phyloP scores from a whole-genome alignment of 140 eudicot species.

The Stevia rebaudiana region DNA sequence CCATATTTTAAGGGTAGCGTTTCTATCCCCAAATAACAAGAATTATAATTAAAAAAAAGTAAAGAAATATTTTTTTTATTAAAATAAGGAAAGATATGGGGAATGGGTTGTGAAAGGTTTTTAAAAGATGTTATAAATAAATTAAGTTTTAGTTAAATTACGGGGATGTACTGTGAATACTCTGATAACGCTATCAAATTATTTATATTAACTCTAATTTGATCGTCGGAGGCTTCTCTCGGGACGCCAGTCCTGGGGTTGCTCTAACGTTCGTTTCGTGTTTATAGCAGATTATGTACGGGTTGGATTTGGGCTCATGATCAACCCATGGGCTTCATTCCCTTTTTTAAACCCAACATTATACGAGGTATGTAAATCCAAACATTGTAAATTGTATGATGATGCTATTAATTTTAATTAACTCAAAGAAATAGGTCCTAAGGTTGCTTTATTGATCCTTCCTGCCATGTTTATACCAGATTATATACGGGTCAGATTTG shows the following conservation, averaged over 20 bases:
- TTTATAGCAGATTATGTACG: background rate
- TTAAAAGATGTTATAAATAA: too few relatives aligned
- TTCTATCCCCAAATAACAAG: too few relatives aligned
- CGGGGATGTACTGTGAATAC: too few relatives aligned
- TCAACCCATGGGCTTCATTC: background rate
- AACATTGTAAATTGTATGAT: too few relatives aligned
- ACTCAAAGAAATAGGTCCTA: too few relatives aligned
- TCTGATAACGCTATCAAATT: background rate
- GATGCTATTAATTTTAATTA: too few relatives aligned
- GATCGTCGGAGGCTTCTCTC: constrained; percentile 1
- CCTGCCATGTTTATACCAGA: background rate
- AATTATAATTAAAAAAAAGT: too few relatives aligned
- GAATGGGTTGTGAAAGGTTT: too few relatives aligned
- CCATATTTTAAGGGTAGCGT: too few relatives aligned
- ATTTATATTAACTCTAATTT: background rate
- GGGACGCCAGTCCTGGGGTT: background rate
- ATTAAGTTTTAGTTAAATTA: too few relatives aligned
- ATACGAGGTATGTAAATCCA: background rate
- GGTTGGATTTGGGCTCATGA: background rate
- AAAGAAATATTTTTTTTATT: too few relatives aligned
- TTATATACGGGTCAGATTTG: background rate
- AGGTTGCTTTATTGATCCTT: background rate
- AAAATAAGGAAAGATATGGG: too few relatives aligned
- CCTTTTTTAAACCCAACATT: background rate
- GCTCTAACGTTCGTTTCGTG: background rate